Conservation (phyloP, 1,284 basidiomycete species). For the Microbotryum lychnidis-dioicae region DNA sequence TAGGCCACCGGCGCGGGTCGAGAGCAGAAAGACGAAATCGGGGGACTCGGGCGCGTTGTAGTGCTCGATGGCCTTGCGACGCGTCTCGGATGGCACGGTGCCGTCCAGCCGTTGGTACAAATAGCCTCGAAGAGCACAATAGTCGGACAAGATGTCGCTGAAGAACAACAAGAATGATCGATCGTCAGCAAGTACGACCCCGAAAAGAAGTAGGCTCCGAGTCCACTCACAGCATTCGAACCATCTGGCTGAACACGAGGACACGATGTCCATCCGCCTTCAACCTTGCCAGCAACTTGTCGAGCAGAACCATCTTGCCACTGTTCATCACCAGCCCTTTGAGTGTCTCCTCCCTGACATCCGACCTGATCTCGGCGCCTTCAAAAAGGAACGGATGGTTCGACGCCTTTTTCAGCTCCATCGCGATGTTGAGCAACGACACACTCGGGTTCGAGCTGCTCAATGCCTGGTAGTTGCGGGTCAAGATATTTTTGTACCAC, state of each 20-base stretch:
- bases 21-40: slow-evolving; percentile 89
- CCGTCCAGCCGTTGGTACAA: slow-evolving; percentile 71
- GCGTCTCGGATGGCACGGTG: slow-evolving; percentile 62
- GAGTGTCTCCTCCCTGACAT: slow-evolving; percentile 60
- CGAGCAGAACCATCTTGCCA: slow-evolving; percentile 47
- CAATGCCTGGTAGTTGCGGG: slow-evolving; percentile 87
- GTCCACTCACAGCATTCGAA: slow-evolving; percentile 64
- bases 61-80: slow-evolving; percentile 75
- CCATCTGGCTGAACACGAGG: slow-evolving; percentile 80
- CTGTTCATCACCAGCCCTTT: slow-evolving; percentile 44
- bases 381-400: slow-evolving; percentile 99
- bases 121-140: slow-evolving; percentile 83
- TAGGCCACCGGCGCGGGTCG: slow-evolving; percentile 92
- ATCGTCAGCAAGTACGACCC: neutral
- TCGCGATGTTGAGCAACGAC: slow-evolving; percentile 87
- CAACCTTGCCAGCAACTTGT: slow-evolving; percentile 44
- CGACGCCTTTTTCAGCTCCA: slow-evolving; percentile 95
- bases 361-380: slow-evolving; percentile 74
- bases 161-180: neutral
- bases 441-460: slow-evolving; percentile 76
- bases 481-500: slow-evolving; percentile 98
- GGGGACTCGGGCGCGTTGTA: slow-evolving; percentile 67
- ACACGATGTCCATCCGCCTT: slow-evolving; percentile 46
- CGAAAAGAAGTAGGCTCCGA: neutral
- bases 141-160: slow-evolving; percentile 89